These are phyloP conservation scores for Dactylellina haptotyla DNA, from an alignment of 2,329 filamentous ascomycete species.

Conservation along the genomic window DNA sequence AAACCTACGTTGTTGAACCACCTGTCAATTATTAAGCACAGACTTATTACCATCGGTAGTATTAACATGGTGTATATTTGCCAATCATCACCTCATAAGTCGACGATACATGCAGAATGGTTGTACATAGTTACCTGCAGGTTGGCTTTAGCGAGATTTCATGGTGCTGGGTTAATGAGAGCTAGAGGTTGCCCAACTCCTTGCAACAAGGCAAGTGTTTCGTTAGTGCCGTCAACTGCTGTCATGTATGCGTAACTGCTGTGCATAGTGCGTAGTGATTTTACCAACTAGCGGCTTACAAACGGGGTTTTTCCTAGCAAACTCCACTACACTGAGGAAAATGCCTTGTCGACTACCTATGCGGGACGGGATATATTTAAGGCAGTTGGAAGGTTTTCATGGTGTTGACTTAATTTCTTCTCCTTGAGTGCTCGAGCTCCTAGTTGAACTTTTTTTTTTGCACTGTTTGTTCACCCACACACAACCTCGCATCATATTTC, in stretches of 20 bases:
- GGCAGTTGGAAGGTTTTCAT: not conserved
- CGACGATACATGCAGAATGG: constrained; percentile 22
- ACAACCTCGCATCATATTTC: not conserved
- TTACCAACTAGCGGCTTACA: not conserved
- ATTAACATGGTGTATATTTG: constrained; percentile 3
- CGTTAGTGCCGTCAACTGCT: not conserved
- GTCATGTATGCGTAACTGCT: not conserved
- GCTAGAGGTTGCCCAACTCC: no score
- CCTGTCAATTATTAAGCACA: constrained; percentile 20
- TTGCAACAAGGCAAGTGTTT: not conserved
- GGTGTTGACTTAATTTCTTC: constrained; percentile 27
- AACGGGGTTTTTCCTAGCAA: not conserved
- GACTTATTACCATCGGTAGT: not conserved
- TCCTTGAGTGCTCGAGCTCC: constrained; percentile 3
- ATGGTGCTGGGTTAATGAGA: constrained; percentile 4
- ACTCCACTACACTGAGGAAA: not conserved
- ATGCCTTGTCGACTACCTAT: constrained; percentile 21
- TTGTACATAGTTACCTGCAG: constrained; percentile 16
- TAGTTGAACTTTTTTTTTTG: not conserved
- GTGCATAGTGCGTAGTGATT: not conserved
- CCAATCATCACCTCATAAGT: constrained; percentile 43
- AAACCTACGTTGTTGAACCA: no score
- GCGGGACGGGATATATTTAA: constrained; percentile 43
- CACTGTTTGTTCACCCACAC: not conserved
- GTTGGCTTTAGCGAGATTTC: constrained; percentile 33